phyloP scores from a whole-genome alignment of 306 rosid genomes.

The Ammopiptanthus mongolicus region DNA sequence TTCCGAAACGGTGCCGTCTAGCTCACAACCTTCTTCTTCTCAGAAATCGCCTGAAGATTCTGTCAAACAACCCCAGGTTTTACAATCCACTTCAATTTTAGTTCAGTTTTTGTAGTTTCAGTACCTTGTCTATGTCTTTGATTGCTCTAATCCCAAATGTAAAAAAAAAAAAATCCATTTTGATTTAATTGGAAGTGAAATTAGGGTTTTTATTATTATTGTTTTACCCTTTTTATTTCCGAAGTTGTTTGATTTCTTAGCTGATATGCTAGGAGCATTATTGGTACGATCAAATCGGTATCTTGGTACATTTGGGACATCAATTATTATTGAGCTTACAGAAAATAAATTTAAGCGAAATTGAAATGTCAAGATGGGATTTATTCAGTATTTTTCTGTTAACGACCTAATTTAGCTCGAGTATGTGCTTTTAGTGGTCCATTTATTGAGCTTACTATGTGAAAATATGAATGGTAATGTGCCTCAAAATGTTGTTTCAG shows the following conservation, averaged over 20 bases:
- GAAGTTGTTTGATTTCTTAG: background rate
- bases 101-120: background rate
- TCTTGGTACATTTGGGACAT: background rate
- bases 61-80: conserved; percentile 47
- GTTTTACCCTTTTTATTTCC: background rate
- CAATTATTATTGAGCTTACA: background rate
- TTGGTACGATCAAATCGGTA: background rate
- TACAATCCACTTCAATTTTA: conserved; percentile 6
- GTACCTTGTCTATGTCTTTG: background rate
- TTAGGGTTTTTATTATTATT: background rate
- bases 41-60: conserved; percentile 32
- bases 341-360: background rate
- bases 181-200: background rate
- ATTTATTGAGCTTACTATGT: background rate
- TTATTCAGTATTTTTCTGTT: background rate
- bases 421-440: background rate
- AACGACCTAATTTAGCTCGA: background rate
- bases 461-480: background rate
- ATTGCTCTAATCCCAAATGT: background rate
- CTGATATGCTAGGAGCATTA: background rate
- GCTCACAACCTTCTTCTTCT: conserved; percentile 25
- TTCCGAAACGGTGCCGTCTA: conserved; percentile 33
- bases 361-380: background rate
- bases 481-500: background rate
- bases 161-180: background rate